These are phyloP conservation scores for Thinopyrum elongatum DNA, from an alignment of 176 grass and related monocot genomes.

Conservation along the genomic window DNA sequence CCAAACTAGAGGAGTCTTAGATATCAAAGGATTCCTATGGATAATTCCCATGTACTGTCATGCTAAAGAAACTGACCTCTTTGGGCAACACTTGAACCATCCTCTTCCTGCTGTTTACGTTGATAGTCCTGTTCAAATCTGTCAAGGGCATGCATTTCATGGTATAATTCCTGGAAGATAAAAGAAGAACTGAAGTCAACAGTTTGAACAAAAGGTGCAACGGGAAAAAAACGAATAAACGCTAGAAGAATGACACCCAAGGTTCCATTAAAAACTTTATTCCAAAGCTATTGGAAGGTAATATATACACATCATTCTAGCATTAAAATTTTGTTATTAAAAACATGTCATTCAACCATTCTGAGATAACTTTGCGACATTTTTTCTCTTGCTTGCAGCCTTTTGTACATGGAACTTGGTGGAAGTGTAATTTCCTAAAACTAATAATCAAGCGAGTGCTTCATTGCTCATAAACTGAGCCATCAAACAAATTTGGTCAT, in stretches of 20 bases:
- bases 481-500: neutral
- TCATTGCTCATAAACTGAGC: neutral
- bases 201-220: slow-evolving; percentile 23
- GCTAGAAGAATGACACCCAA: neutral
- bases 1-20: neutral
- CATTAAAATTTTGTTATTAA: neutral
- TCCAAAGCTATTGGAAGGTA: neutral
- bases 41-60: slow-evolving; percentile 17
- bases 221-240: neutral
- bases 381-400: neutral
- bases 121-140: slow-evolving; percentile 91
- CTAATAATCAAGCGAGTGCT: neutral
- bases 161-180: slow-evolving; percentile 88
- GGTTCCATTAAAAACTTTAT: slow-evolving; percentile 17
- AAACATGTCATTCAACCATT: neutral
- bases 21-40: slow-evolving; percentile 9
- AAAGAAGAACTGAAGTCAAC: slow-evolving; percentile 3
- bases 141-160: slow-evolving; percentile 97
- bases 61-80: slow-evolving; percentile 62
- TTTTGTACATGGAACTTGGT: neutral
- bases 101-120: slow-evolving; percentile 85
- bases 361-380: neutral
- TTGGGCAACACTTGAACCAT: slow-evolving; percentile 53
- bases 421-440: neutral
- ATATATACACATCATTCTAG: neutral